Evolutionary conservation across 352 stramenopile genomes (phyloP).

Genomic region (Phytophthora litchii): DNA sequence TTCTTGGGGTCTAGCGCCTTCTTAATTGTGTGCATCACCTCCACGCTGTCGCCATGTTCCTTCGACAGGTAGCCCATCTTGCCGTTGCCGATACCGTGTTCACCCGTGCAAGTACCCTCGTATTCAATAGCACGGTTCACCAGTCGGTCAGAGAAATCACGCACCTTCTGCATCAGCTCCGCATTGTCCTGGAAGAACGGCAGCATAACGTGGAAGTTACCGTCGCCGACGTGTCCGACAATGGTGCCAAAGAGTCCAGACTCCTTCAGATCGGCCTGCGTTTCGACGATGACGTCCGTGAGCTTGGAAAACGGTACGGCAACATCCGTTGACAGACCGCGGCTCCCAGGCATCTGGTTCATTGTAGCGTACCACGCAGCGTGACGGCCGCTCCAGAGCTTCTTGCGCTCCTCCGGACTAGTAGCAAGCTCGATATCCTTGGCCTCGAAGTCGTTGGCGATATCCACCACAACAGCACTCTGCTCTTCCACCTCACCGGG

Average conservation of each 20-base stretch:
- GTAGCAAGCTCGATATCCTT: conserved; percentile 84
- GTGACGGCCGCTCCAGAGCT: conserved; percentile 85
- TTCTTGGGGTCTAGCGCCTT: conserved; percentile 93
- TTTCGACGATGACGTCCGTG: conserved; percentile 93
- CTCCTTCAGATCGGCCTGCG: conserved; percentile 89
- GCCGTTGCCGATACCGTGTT: conserved; percentile 96
- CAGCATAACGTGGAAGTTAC: conserved; percentile 99
- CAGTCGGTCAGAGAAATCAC: conserved; percentile 88
- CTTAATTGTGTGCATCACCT: conserved; percentile 96
- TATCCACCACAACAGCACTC: conserved; percentile 79
- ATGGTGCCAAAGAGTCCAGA: conserved; percentile 92
- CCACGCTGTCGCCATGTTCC: conserved; percentile 92
- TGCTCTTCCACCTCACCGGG: conserved; percentile 88
- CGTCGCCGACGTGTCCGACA: conserved; percentile 94
- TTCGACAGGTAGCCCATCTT: conserved; percentile 93
- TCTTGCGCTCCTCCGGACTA: conserved; percentile 74
- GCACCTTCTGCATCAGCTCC: conserved; percentile 85
- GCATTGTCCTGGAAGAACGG: conserved; percentile 88
- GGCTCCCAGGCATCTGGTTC: conserved; percentile 80
- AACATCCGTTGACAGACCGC: conserved; percentile 94
- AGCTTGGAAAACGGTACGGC: conserved; percentile 96
- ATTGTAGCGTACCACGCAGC: conserved; percentile 88
- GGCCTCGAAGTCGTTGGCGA: conserved; percentile 87
- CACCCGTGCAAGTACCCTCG: conserved; percentile 98
- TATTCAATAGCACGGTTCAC: conserved; percentile 85